These are phyloP conservation scores for Alternaria triticimaculans DNA, from an alignment of 2,329 filamentous ascomycete species.

Conservation along the genomic window DNA sequence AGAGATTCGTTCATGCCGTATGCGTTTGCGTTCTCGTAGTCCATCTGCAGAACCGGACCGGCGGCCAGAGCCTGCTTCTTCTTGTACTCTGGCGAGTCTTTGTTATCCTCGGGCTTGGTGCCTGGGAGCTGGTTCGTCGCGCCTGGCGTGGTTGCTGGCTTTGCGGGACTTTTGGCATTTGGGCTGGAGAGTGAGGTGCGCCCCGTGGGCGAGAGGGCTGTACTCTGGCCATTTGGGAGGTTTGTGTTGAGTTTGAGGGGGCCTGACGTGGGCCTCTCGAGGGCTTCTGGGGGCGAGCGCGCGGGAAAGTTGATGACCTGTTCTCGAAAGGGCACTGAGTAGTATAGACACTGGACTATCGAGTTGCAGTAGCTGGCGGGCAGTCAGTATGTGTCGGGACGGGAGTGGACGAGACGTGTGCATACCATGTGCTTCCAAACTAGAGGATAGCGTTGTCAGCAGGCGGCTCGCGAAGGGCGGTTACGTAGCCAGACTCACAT, in stretches of 20 bases:
- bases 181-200: conserved; percentile 48
- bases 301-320: conserved; percentile 90
- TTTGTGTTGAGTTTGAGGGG: conserved; percentile 51
- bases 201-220: conserved; percentile 64
- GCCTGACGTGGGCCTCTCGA: conserved; percentile 61
- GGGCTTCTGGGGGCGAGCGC: conserved; percentile 71
- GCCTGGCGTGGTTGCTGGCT: conserved; percentile 54
- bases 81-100: conserved; percentile 94
- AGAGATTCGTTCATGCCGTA: conserved; percentile 96
- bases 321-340: conserved; percentile 91
- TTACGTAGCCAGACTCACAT: conserved; percentile 67
- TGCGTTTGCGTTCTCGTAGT: conserved; percentile 76
- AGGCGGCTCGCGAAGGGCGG: conserved; percentile 9
- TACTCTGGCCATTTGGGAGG: conserved; percentile 41
- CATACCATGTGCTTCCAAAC: conserved; percentile 98
- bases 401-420: conserved; percentile 6
- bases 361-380: conserved; percentile 90
- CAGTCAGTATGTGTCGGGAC: conserved; percentile 17
- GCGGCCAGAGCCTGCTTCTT: conserved; percentile 93
- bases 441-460: conserved; percentile 51
- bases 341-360: conserved; percentile 95
- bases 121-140: conserved; percentile 61
- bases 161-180: conserved; percentile 41
- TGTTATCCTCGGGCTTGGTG: conserved; percentile 85
- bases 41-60: conserved; percentile 85